Evolutionary conservation across 2,329 filamentous ascomycete genomes (phyloP).

Genomic region (Hypoxylon sp.): DNA sequence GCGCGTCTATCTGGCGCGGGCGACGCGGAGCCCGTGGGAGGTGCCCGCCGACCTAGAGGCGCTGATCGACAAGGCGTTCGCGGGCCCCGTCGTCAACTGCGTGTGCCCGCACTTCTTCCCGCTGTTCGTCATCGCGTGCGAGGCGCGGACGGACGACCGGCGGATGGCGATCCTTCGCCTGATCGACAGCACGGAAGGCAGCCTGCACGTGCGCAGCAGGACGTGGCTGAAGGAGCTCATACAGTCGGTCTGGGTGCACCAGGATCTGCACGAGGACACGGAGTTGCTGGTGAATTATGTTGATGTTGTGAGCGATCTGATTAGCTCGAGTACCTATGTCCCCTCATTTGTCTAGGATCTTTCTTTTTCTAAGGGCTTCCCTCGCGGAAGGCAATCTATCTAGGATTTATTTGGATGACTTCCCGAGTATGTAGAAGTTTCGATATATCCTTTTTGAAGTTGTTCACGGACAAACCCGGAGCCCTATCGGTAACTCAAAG

Average conservation of each 20-base stretch:
- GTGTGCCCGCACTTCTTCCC: conserved; percentile 53
- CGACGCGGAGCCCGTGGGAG: conserved; percentile 44
- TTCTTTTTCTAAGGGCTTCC: background rate
- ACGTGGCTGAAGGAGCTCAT: conserved; percentile 42
- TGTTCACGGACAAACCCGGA: no score
- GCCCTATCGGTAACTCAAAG: no score
- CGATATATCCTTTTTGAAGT: no score
- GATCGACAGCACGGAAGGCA: conserved; percentile 46
- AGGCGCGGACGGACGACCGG: conserved; percentile 52
- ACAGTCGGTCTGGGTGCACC: conserved; percentile 51
- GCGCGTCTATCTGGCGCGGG: conserved; percentile 41
- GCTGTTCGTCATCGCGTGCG: conserved; percentile 52
- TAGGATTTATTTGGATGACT: no score
- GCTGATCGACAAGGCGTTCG: conserved; percentile 39
- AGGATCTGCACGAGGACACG: conserved; percentile 50
- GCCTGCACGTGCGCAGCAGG: conserved; percentile 41
- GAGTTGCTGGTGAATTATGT: conserved; percentile 50
- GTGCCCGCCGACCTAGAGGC: conserved; percentile 37
- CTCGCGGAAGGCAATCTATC: no score
- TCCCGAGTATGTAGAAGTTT: no score
- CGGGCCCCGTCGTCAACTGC: conserved; percentile 11
- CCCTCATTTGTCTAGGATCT: conserved; percentile 42
- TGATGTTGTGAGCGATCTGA: conserved; percentile 40
- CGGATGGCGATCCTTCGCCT: conserved; percentile 48
- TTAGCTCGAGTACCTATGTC: conserved; percentile 41